Evolutionary conservation across 2,329 filamentous ascomycete species (phyloP), one percentile per base, ranked within the genome.

Genomic region (Ceratocystis cacaofunesta): DNA sequence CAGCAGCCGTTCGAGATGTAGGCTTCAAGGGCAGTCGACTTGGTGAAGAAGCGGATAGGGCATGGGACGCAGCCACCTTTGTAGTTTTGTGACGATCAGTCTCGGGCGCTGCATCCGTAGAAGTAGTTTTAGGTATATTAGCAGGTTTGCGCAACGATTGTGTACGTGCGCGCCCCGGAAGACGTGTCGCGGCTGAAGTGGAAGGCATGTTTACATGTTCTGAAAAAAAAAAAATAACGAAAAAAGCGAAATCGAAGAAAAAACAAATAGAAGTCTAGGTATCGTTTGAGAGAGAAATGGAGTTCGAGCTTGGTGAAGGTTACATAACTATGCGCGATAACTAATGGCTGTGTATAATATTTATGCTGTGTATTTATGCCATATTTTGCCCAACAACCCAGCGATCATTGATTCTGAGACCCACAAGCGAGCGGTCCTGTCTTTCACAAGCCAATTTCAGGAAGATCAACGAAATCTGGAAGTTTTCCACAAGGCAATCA

Each of bases 21-120:
- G 78, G 78, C 70, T 79, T 81, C 69, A 78, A 71, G 48, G 80
- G 80, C 41, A 82, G 73, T 48, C 80, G 76, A 70, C 77, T 82
- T 1, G 80, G 79, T 8, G 80, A 82, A 19, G 69, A 70, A 69
- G 72, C 55, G 10, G 36, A 15, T n/a, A 44, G 15, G 19, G 50
- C 62, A 17, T 52, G 65, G 15, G 61, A 28, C 8, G 52, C 25
- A 28, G 36, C 10, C 44, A 50, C 3, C 8, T 52, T 19, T 32
- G 58, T 50, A 7, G 46, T 22, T 48, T 22, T 77, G 66, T 76
- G 74, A 30, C 71, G 65, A 48, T 72, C 72, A 68, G 63, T 68
- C 55, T 65, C 70, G 62, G 30, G 69, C 7, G 25, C 28, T 36
- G 41, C 19, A 61, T 61, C 25, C 5, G 43, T 57, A 5, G 46